Evolutionary conservation across 331 rosid species (phyloP).

Genomic region (Pyrus hybrid): DNA sequence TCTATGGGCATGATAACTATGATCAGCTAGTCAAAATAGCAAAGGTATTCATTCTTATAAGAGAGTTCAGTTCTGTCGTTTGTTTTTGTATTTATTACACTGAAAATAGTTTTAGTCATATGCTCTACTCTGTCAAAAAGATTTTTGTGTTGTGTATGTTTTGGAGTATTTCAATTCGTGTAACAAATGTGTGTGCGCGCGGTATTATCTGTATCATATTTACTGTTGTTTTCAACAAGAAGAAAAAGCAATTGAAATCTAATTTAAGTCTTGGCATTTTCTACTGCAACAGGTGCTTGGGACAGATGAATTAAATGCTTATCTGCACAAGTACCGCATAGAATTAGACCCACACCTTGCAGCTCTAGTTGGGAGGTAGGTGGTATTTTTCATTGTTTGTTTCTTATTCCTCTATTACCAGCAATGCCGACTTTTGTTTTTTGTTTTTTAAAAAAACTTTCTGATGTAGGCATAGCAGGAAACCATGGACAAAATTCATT

Average conservation of each 20-base stretch:
- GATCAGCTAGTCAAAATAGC: constrained; percentile 93
- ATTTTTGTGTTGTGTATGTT: not conserved
- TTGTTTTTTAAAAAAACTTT: not conserved
- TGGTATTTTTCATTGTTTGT: constrained; percentile 1
- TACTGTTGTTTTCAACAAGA: not conserved
- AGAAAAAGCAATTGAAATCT: not conserved
- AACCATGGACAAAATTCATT: constrained; percentile 85
- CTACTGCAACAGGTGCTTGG: constrained; percentile 61
- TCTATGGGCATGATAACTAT: constrained; percentile 86
- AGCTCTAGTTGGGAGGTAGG: constrained; percentile 76
- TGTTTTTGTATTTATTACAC: not conserved
- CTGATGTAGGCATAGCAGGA: constrained; percentile 63
- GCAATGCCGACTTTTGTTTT: not conserved
- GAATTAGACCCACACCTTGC: constrained; percentile 84
- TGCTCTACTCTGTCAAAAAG: not conserved
- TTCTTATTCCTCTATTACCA: not conserved
- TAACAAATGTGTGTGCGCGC: not conserved
- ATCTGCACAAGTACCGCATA: constrained; percentile 65
- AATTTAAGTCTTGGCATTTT: constrained; percentile 2
- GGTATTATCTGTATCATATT: not conserved
- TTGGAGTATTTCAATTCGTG: not conserved
- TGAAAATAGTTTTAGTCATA: not conserved
- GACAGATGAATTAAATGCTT: constrained; percentile 69
- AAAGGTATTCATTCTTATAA: constrained; percentile 36
- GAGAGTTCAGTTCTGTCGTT: not conserved